Evolutionary conservation across 2,329 filamentous ascomycete genomes (phyloP).

Genomic region (Tolypocladium nubicola): DNA sequence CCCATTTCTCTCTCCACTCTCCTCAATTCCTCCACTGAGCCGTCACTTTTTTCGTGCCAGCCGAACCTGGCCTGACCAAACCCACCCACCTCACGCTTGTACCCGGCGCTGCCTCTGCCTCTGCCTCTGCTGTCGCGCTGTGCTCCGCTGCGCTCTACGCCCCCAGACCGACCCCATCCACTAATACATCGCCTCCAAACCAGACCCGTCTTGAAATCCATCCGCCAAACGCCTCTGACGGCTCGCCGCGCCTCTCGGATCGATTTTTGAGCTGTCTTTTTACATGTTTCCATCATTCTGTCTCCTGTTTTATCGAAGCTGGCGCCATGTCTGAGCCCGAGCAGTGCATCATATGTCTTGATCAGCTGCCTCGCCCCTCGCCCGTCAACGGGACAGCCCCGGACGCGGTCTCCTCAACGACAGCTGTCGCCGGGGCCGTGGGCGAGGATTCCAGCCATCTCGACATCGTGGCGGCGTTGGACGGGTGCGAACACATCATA

Average conservation of each 20-base stretch:
- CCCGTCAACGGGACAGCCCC: constrained; percentile 11
- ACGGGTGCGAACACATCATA: constrained; percentile 80
- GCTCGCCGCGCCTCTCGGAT: neutral
- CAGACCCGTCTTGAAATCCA: constrained; percentile 2
- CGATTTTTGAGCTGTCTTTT: constrained; percentile 13
- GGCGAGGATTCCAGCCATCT: constrained; percentile 22
- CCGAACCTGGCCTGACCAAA: neutral
- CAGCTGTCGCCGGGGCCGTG: constrained; percentile 4
- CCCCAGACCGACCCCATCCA: constrained; percentile 12
- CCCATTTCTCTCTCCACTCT: constrained; percentile 9
- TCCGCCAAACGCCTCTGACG: constrained; percentile 3
- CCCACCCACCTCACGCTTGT: neutral
- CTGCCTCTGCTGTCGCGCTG: neutral
- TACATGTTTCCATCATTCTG: constrained; percentile 36
- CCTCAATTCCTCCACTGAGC: constrained; percentile 10
- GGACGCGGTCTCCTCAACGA: constrained; percentile 7
- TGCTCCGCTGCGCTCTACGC: neutral
- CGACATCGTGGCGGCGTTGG: constrained; percentile 45
- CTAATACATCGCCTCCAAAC: constrained; percentile 18
- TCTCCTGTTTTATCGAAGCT: constrained; percentile 24
- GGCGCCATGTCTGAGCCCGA: constrained; percentile 44
- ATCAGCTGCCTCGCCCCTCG: constrained; percentile 38
- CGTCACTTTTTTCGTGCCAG: constrained; percentile 1
- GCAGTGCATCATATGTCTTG: constrained; percentile 61
- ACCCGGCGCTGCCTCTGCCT: neutral